Base-by-base conservation (phyloP, 1,284 basidiomycete genomes). In the Tilletia indica region DNA sequence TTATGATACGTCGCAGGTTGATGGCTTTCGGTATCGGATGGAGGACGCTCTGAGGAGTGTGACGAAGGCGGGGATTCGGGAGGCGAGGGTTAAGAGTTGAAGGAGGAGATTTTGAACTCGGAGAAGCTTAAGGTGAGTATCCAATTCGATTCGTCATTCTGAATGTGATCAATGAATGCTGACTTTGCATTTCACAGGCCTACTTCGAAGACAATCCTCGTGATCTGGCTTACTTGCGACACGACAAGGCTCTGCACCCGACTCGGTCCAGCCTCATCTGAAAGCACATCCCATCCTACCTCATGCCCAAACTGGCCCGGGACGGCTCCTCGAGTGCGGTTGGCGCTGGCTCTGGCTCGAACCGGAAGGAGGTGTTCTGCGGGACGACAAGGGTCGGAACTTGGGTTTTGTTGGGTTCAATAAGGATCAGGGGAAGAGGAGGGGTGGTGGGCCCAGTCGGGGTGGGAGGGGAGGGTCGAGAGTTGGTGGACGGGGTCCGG, bases 11-110 rank as follows among this genome's bases (percentile, higher is more conserved):
- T 89, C 90, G 85, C 91, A 97, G 86, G 93, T 98, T 54, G 94
- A 98, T 79, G 94, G 93, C n/a, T 99, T 99, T 87, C 87, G 95
- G 77, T 99, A 99, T 86, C 89, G 97, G 69, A 98, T 98, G 93
- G 93, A 95, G 82, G 97, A 99, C 84, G 97, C 94, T 1, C 85
- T 99, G 77, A 88, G 93, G 76, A 89, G 91, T 68, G 94, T 98
- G 34, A 99, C 96, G 68, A 88, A 90, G 74, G 91, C 89, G 72
- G 90, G 91, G 4, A 90, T 99, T 73, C 89, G 90, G 77, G 97
- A 99, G 85, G 97, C 97, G 1, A 87, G 95, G 75, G 88, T 97
- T 68, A 96, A 96, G 85, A 99, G 85, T 86, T 99, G 79, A 96
- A 97, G 85, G 86, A 90, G 66, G 97, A 99, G 85, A 91, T 99